Conservation (phyloP, 208 protist species). For the Naegleria gruberi region DNA sequence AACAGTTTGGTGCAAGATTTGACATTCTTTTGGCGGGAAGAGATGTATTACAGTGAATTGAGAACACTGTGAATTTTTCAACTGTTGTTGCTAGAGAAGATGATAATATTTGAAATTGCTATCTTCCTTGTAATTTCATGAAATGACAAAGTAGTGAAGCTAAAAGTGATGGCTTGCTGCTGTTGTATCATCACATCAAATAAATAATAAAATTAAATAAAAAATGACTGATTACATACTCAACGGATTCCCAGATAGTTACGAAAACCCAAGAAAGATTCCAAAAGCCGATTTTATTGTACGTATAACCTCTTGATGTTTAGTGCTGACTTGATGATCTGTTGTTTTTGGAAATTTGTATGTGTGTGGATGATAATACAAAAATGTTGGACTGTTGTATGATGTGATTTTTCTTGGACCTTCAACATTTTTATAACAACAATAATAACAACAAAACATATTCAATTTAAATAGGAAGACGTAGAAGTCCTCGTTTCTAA, state of each 20-base stretch:
- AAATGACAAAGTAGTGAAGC: too few species aligned
- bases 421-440: too few species aligned
- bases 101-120: too few species aligned
- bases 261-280: conserved; percentile 19
- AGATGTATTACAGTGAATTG: too few species aligned
- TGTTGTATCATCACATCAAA: background rate
- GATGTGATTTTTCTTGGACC: too few species aligned
- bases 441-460: background rate
- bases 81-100: too few species aligned
- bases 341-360: background rate
- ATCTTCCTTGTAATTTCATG: too few species aligned
- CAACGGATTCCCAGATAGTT: background rate
- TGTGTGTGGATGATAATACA: background rate
- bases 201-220: background rate
- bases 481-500: background rate
- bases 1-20: too few species aligned
- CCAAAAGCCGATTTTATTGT: conserved; percentile 22
- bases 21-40: too few species aligned
- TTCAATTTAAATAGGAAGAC: conserved; percentile 16
- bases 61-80: too few species aligned
- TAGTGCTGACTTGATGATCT: background rate
- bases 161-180: too few species aligned
- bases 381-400: too few species aligned
- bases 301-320: background rate
- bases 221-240: background rate